These are phyloP conservation scores for Cordia subcordata DNA, from an alignment of 257 asterid genomes.

Conservation along the genomic window DNA sequence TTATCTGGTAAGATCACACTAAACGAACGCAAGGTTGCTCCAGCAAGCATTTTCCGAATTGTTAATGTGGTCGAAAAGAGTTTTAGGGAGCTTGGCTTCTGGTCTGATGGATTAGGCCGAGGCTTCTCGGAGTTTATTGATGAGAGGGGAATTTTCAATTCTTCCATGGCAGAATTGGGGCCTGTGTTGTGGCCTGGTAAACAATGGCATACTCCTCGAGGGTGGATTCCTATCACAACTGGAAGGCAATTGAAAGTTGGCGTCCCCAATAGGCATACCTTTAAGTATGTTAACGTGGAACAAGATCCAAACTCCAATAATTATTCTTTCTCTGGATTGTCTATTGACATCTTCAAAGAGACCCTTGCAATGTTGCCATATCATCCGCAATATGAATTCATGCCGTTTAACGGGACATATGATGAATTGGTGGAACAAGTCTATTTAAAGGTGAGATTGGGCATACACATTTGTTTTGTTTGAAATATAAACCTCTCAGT, in stretches of 20 bases:
- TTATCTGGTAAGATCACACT: constrained; percentile 26
- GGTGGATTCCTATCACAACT: constrained; percentile 30
- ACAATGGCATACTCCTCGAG: constrained; percentile 22
- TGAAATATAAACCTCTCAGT: too few species aligned
- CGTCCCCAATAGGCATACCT: constrained; percentile 31
- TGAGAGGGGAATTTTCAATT: not conserved
- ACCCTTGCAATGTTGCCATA: too few species aligned
- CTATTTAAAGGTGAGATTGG: too few species aligned
- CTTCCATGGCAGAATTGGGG: constrained; percentile 24
- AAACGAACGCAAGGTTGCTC: constrained; percentile 13
- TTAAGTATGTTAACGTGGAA: too few species aligned
- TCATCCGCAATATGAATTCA: too few species aligned
- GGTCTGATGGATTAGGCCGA: constrained; percentile 25
- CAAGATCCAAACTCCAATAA: too few species aligned
- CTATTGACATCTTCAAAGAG: too few species aligned
- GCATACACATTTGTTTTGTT: too few species aligned
- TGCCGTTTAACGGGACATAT: too few species aligned
- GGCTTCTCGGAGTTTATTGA: constrained; percentile 20
- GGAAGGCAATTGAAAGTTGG: constrained; percentile 27
- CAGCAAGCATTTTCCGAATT: constrained; percentile 18
- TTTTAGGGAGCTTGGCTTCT: constrained; percentile 29
- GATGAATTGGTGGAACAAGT: too few species aligned
- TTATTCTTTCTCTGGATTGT: too few species aligned
- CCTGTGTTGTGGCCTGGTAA: constrained; percentile 36
- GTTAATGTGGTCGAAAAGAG: constrained; percentile 33